A percentile compares a stretch with the other conserved stretches of the same genome.
phyloP scores from a whole-genome alignment of 1,284 basidiomycete genomes.

The Polyporus tsugae region DNA sequence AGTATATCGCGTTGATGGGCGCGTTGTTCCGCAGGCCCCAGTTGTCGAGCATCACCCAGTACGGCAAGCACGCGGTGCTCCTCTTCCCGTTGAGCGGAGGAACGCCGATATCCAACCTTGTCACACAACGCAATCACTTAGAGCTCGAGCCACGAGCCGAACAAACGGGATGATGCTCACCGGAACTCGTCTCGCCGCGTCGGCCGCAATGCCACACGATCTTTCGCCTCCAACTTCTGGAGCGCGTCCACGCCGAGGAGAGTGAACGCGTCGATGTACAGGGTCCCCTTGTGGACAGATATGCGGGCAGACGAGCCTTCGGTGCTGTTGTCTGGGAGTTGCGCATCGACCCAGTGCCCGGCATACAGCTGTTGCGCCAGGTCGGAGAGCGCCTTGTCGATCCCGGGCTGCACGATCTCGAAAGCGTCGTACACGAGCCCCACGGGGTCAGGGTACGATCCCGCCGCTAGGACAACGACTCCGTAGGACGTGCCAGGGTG shows the following conservation, averaged over 20 bases:
- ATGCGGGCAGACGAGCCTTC: conserved; percentile 38
- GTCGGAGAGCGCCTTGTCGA: conserved; percentile 46
- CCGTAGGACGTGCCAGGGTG: conserved; percentile 56
- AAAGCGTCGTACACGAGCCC: conserved; percentile 49
- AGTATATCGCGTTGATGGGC: conserved; percentile 36
- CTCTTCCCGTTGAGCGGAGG: conserved; percentile 57
- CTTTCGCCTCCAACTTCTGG: conserved; percentile 37
- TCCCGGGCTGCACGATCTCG: conserved; percentile 49
- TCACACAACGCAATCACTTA: neutral
- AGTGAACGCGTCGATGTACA: conserved; percentile 45
- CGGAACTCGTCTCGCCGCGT: conserved; percentile 51
- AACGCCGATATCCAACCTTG: conserved; percentile 31
- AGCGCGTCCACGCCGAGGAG: conserved; percentile 44
- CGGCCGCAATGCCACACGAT: conserved; percentile 45
- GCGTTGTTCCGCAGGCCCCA: conserved; percentile 36
- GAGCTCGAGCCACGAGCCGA: neutral
- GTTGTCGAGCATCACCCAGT: conserved; percentile 36
- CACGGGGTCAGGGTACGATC: conserved; percentile 47
- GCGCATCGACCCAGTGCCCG: conserved; percentile 45
- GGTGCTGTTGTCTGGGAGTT: conserved; percentile 26
- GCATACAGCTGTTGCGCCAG: conserved; percentile 43
- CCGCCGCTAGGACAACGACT: conserved; percentile 54
- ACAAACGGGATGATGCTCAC: conserved; percentile 22
- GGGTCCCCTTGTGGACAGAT: conserved; percentile 42
- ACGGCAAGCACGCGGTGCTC: conserved; percentile 43